phyloP scores from a whole-genome alignment of 73 alveolate species.

The Urostyla sp. region DNA sequence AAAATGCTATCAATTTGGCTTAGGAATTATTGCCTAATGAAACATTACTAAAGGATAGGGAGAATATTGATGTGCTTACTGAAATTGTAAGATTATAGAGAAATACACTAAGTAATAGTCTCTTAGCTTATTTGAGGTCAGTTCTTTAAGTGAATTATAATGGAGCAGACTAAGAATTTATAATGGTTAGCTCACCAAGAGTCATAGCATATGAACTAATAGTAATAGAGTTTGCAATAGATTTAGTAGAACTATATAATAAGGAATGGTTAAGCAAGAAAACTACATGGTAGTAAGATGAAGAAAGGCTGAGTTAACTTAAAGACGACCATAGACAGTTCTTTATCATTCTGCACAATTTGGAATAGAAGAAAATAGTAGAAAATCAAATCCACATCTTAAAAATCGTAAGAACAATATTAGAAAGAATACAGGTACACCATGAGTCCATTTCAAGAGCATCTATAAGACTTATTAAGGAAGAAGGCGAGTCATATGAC shows the following conservation, averaged over 20 bases:
- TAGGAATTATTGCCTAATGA: conserved; percentile 11
- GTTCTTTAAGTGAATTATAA: conserved; percentile 12
- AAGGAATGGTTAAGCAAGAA: conserved; percentile 7
- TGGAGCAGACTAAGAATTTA: conserved; percentile 28
- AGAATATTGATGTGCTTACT: conserved; percentile 50
- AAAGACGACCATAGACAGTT: not conserved
- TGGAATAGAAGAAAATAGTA: conserved; percentile 24
- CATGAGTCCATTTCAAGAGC: conserved; percentile 36
- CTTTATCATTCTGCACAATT: conserved; percentile 26
- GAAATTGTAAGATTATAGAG: conserved; percentile 20
- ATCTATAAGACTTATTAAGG: conserved; percentile 2
- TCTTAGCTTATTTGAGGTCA: conserved; percentile 39
- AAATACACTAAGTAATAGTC: conserved; percentile 29
- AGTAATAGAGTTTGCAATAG: conserved; percentile 43
- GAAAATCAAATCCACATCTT: conserved; percentile 1
- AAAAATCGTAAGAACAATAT: conserved; percentile 25
- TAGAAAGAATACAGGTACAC: not conserved
- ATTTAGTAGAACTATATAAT: conserved; percentile 18
- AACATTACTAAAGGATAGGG: conserved; percentile 39
- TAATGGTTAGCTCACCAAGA: conserved; percentile 48
- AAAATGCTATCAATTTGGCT: conserved; percentile 1
- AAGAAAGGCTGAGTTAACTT: not conserved
- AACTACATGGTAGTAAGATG: conserved; percentile 20
- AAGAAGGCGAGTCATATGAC: conserved; percentile 24
- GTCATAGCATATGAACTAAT: conserved; percentile 49